Conservation (phyloP, 768 basidiomycete genomes). For the Tremella mesenterica region DNA sequence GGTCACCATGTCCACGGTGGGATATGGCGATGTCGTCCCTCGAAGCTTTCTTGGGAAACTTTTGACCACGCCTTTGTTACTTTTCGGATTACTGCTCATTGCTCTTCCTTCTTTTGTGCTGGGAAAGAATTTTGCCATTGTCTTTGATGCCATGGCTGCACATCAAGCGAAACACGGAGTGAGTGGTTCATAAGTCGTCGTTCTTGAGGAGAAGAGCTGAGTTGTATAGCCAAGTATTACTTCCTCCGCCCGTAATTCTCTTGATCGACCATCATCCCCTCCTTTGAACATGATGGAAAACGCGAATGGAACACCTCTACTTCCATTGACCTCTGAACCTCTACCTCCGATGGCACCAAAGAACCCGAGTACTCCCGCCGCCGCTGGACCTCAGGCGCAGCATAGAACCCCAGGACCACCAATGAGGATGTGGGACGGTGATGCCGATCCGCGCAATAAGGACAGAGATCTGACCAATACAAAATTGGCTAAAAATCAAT, state of each 20-base stretch:
- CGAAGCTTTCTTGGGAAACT: conserved; percentile 78
- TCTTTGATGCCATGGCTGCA: conserved; percentile 77
- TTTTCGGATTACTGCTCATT: conserved; percentile 79
- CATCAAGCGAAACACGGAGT: conserved; percentile 18
- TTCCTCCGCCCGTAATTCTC: conserved; percentile 4
- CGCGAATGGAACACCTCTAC: not conserved
- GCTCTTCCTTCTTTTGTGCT: conserved; percentile 87
- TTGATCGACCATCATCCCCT: conserved; percentile 4
- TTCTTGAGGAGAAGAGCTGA: not conserved
- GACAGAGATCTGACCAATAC: conserved; percentile 37
- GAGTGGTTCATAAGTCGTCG: conserved; percentile 10
- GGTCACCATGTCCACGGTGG: conserved; percentile 69
- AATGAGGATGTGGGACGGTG: conserved; percentile 29
- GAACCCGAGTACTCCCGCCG: too few species aligned
- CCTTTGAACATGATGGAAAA: not conserved
- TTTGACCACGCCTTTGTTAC: conserved; percentile 73
- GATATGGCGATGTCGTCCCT: conserved; percentile 86
- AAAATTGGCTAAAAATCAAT: conserved; percentile 40
- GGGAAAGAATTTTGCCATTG: conserved; percentile 78
- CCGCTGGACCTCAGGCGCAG: too few species aligned
- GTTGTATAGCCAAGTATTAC: not conserved
- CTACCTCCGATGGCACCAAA: conserved; percentile 10
- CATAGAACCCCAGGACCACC: conserved; percentile 4
- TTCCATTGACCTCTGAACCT: conserved; percentile 1
- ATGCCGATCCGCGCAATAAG: conserved; percentile 1